Evolutionary conservation across 2,329 filamentous ascomycete species (phyloP), one percentile per base, ranked within the genome.

Genomic region (Paecilomyces dactylethromorphus): DNA sequence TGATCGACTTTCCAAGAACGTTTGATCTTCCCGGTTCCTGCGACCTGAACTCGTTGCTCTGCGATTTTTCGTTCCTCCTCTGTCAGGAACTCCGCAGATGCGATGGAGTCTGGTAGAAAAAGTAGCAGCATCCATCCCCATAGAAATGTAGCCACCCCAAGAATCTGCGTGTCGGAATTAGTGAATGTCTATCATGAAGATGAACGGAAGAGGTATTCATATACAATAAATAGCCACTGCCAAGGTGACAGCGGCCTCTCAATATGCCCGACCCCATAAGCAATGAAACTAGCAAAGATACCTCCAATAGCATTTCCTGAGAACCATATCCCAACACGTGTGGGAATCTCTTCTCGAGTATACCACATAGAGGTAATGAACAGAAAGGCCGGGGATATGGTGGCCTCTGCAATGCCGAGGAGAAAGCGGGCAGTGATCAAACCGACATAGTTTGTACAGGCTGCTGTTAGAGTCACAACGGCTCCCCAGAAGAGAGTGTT

Each of bases 291-390:
- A 5, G 39, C 39, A 45, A 45, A n/a, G 10, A 45, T 45, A 2
- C 39, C 39, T n/a, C 39, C 39, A 45, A 45, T 45, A 5, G 39
- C 6, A n/a, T 45, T 45, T 3, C 39, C 39, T 7, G 39, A 45
- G 39, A 45, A 45, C 39, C 39, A 86, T 24, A 84, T 76, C 3
- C 81, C 82, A 0, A 81, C 82, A 2, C 83, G 74, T 3, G 72
- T 72, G 1, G 83, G 82, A 62, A 83, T 82, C 66, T 84, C 82
- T 56, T 83, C 80, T 33, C 82, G 80, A 0, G 80, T 83, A 62
- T 84, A 84, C 81, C 80, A 84, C 3, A 80, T 82, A 0, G 78
- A 78, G 0, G 81, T 84, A 57, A 85, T 75, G 63, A 83, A 80
- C 74, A 85, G 82, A 63, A 84, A 81, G 0, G 77, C 79, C 0